Conservation (phyloP, 1,284 basidiomycete species). For the Vanrija pseudolonga region DNA sequence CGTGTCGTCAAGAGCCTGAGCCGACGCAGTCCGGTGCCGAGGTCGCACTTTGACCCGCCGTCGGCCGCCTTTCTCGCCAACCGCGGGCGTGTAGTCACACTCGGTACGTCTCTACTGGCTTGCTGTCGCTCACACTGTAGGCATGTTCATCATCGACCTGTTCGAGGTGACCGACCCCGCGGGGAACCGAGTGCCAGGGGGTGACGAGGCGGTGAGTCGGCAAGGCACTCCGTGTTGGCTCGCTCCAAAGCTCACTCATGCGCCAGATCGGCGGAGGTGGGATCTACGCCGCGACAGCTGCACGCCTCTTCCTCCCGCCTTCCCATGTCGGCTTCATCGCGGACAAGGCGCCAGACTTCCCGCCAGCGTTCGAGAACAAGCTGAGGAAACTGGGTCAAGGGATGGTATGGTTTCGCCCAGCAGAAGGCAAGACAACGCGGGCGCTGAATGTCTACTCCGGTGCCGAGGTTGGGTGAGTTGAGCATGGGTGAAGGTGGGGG, state of each 20-base stretch:
- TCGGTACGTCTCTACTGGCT: constrained; percentile 8
- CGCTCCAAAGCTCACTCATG: neutral
- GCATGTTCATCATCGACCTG: constrained; percentile 88
- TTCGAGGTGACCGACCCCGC: constrained; percentile 62
- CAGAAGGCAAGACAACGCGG: constrained; percentile 61
- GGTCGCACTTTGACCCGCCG: neutral
- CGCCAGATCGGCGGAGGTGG: constrained; percentile 90
- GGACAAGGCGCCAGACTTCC: constrained; percentile 78
- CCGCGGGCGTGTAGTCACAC: constrained; percentile 15
- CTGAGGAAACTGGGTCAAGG: constrained; percentile 66
- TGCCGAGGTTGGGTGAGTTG: constrained; percentile 61
- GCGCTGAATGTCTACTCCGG: constrained; percentile 76
- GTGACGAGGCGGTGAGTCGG: constrained; percentile 32
- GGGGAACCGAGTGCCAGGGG: constrained; percentile 55
- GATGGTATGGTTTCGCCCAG: constrained; percentile 74
- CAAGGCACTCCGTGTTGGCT: too few species aligned
- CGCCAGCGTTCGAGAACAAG: constrained; percentile 56
- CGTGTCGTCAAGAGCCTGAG: too few species aligned
- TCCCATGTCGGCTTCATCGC: constrained; percentile 71
- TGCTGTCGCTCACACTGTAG: too few species aligned
- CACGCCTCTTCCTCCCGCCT: constrained; percentile 29
- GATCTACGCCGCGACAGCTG: constrained; percentile 54
- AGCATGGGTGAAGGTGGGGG: too few species aligned
- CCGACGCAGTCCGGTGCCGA: too few species aligned
- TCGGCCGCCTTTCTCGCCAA: neutral